phyloP scores from a whole-genome alignment of 441 rosid genomes.

The Gossypium davidsonii region DNA sequence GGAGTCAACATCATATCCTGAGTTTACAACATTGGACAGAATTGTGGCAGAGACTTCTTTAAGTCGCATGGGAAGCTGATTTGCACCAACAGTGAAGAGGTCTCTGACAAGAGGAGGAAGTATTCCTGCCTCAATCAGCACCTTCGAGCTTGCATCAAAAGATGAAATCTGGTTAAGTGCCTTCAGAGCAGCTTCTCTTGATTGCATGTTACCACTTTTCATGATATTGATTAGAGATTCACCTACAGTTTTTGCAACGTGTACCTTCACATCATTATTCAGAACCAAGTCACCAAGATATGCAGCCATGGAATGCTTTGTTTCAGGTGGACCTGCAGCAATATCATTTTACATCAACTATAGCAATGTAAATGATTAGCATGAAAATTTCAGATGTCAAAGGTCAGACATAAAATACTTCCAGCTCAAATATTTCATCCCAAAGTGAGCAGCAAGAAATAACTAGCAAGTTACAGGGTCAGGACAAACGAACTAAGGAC shows the following conservation, averaged over 20 bases:
- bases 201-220: constrained; percentile 56
- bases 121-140: constrained; percentile 72
- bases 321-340: constrained; percentile 72
- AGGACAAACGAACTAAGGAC: not conserved
- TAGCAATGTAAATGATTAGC: not conserved
- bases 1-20: constrained; percentile 65
- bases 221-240: constrained; percentile 65
- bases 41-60: constrained; percentile 92
- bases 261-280: constrained; percentile 69
- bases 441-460: not conserved
- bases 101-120: constrained; percentile 87
- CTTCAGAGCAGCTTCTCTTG: constrained; percentile 80
- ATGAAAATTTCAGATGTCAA: not conserved
- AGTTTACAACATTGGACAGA: constrained; percentile 80
- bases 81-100: constrained; percentile 55
- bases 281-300: constrained; percentile 78
- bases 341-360: constrained; percentile 24
- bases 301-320: constrained; percentile 79
- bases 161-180: constrained; percentile 88
- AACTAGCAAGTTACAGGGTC: not conserved
- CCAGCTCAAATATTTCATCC: not conserved
- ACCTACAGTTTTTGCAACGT: constrained; percentile 81
- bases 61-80: constrained; percentile 69
- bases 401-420: not conserved
- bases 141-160: constrained; percentile 69